A percentile compares a stretch with the other conserved stretches of the same genome.
These are phyloP conservation scores for Saksenaea vasiformis DNA, from an alignment of 371 early-diverging fungal species.

Conservation along the genomic window DNA sequence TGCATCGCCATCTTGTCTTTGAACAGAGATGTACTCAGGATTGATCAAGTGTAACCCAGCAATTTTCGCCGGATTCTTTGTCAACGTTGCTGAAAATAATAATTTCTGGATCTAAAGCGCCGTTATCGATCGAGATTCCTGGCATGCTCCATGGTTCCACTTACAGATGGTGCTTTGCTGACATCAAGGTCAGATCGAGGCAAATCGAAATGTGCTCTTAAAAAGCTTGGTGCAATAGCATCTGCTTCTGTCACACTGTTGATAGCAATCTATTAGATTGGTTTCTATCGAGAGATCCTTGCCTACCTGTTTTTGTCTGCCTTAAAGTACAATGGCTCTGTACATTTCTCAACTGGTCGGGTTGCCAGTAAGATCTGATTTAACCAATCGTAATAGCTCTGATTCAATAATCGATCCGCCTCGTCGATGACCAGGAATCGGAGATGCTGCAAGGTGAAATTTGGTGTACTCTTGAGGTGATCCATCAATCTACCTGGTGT, in stretches of 20 bases:
- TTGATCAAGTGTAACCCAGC: conserved; percentile 78
- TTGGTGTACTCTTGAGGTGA: conserved; percentile 81
- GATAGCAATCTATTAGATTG: not conserved
- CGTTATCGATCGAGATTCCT: not conserved
- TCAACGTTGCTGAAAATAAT: conserved; percentile 92
- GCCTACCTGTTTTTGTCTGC: conserved; percentile 28
- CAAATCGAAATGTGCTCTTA: conserved; percentile 42
- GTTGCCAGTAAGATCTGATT: conserved; percentile 78
- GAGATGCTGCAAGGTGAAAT: conserved; percentile 89
- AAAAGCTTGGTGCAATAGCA: conserved; percentile 57
- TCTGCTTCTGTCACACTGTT: conserved; percentile 53
- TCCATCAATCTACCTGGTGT: conserved; percentile 97
- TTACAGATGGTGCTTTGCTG: conserved; percentile 54
- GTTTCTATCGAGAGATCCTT: not conserved
- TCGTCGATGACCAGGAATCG: conserved; percentile 93
- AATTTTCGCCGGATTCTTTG: conserved; percentile 91
- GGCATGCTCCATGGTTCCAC: not conserved
- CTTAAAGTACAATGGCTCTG: conserved; percentile 22
- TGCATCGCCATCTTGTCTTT: conserved; percentile 40
- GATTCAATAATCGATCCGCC: conserved; percentile 93
- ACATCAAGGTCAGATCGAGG: conserved; percentile 57
- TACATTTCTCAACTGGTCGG: conserved; percentile 37
- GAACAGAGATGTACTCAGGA: conserved; percentile 75
- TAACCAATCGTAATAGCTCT: conserved; percentile 94
- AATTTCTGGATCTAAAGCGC: conserved; percentile 73